Base-by-base conservation (phyloP, 2,329 filamentous ascomycete species). In the Neobulgaria alba region DNA sequence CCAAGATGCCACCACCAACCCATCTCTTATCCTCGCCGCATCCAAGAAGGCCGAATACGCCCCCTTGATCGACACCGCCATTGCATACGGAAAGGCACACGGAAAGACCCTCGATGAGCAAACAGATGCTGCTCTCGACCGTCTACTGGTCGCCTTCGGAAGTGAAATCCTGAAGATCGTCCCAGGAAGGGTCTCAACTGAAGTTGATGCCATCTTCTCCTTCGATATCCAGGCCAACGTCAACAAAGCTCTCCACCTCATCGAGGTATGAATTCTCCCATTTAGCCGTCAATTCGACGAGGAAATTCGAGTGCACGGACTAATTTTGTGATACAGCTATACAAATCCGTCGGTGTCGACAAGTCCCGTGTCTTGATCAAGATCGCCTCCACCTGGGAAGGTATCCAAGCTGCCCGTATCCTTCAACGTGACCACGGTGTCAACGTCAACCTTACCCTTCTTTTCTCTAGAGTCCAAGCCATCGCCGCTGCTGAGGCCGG, bases 1-100 rank as follows among this genome's bases (percentile, higher is more conserved):
- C 53, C 89, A 98, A 77, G 92, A 98, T 85, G 92, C 92, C 63
- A 98, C 92, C 67, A 98, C 92, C 73, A 98, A 98, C 81, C 92
- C 92, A 46, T 96, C 92, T 51, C 77, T 98, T 65, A 96, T 98
- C 69, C 84, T 98, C 64, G 90, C 89, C 56, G 92, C 92, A 52
- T 89, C 92, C 64, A 96, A 98, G 79, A 96, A 96, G 80, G 63
- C 85, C 64, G 89, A 95, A 69, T 96, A 96, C 67, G 87, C 85
- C 61, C 82, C 82, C 67, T 73, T 96, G 63, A 93, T 95, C 58
- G 89, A 96, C 62, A 69, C 72, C 42, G 88, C 90, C 57, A 74
- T 95, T 56, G 29, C 72, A 52, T 89, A 87, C 68, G 90, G 85
- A 69, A 96, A 95, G 82, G 61, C 72, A 57, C 69, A 81, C 61